Evolutionary conservation across 768 basidiomycete species (phyloP), one percentile per base, ranked within the genome.

Genomic region (Lactarius hatsudake): DNA sequence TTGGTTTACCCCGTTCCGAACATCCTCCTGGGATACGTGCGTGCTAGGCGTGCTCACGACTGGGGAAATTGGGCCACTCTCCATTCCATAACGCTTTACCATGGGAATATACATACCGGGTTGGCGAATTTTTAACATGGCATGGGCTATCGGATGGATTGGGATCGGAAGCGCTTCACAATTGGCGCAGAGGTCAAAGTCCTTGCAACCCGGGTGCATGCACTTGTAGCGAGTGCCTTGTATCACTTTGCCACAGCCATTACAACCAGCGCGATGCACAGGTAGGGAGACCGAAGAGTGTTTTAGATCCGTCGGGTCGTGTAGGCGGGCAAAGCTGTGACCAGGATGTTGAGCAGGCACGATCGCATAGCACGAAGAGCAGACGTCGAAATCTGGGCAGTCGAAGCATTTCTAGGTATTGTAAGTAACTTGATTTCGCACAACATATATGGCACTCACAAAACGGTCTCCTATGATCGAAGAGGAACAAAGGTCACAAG

Each of bases 351-450:
- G 90, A 71, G 88, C 86, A 23, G 75, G 65, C 0, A 85, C 87
- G 61, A 93, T 91, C 67, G 84, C 79, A 77, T 89, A 92, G 77
- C 93, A 95, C 18, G 80, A 76, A 18, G 76, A 73, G 73, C 93
- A 95, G 10, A 87, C 83, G 71, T 95, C 93, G 70, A 87, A 95
- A 73, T 95, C 91, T n/a, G 92, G 91, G 76, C 92, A 94, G 64
- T 79, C 74, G 10, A 87, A 65, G 72, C 91, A 93, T 88, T 93
- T 93, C 90, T 92, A 42, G n/a, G 7, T n/a, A 13, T n/a, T 53
- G 40, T 40, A 59, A 60, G 32, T 40, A 26, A 56, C 34, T 36
- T 20, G 5, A n/a, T 26, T 20, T 23, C 54, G 32, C 58, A 53
- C 38, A 59, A 60, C n/a, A 38, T 18, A 34, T 61, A 38, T 9